phyloP scores from a whole-genome alignment of 495 filamentous ascomycete genomes.

The Poronia punctata region DNA sequence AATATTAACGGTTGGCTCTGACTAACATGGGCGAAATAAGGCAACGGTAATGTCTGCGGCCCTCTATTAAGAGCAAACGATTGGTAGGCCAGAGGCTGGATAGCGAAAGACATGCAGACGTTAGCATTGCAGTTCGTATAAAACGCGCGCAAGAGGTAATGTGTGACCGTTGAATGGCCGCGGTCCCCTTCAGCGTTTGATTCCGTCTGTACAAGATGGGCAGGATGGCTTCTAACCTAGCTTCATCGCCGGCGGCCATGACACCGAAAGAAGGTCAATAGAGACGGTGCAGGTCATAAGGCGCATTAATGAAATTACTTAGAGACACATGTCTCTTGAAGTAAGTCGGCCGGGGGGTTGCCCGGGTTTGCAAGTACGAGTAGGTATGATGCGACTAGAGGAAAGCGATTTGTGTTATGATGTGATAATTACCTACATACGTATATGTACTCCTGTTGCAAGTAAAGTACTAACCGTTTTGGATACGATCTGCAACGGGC shows the following conservation, averaged over 20 bases:
- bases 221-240: slow-evolving; percentile 31
- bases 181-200: no score
- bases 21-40: slow-evolving; percentile 68
- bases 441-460: no score
- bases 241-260: slow-evolving; percentile 48
- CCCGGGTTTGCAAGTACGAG: no score
- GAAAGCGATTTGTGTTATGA: no score
- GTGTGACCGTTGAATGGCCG: no score
- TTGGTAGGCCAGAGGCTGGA: slow-evolving; percentile 41
- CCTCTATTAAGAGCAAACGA: slow-evolving; percentile 53
- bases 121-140: not conserved
- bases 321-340: no score
- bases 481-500: no score
- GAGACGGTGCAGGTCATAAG: slow-evolving; percentile 21
- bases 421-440: no score
- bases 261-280: slow-evolving; percentile 24
- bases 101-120: not conserved
- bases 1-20: slow-evolving; percentile 5
- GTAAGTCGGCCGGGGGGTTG: no score
- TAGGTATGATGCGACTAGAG: no score
- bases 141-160: not conserved
- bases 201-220: not conserved
- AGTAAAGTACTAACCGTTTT: no score
- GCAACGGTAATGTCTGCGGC: slow-evolving; percentile 68
- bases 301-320: slow-evolving; percentile 27